Conservation (phyloP, 2,329 filamentous ascomycete species). For the Dothidotthia symphoricarpi region DNA sequence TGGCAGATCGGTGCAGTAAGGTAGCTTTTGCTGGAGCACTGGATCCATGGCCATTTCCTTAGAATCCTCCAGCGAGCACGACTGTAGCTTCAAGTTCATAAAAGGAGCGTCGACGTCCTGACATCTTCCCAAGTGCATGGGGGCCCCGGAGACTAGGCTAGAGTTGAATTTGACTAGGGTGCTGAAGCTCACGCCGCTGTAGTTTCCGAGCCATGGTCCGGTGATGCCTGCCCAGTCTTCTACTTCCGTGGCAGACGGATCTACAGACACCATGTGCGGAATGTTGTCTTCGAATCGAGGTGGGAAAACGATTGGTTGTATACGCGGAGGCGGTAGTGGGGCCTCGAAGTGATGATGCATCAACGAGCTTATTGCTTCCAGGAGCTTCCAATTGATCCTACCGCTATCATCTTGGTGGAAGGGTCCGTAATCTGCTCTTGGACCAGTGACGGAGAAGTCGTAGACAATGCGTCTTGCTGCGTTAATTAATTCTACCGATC, state of each 20-base stretch:
- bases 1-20: conserved; percentile 21
- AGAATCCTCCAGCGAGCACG: conserved; percentile 5
- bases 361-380: conserved; percentile 22
- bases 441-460: conserved; percentile 19
- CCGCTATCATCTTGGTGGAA: conserved; percentile 16
- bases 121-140: conserved; percentile 11
- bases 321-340: conserved; percentile 4
- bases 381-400: conserved; percentile 16
- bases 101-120: conserved; percentile 19
- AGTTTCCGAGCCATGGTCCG: conserved; percentile 20
- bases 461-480: conserved; percentile 21
- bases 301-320: conserved; percentile 12
- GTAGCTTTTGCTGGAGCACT: conserved; percentile 16
- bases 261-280: conserved; percentile 6
- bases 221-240: conserved; percentile 24
- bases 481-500: conserved; percentile 12
- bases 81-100: conserved; percentile 17
- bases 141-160: conserved; percentile 12
- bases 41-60: conserved; percentile 16
- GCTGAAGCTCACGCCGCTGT: conserved; percentile 24
- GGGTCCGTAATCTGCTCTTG: conserved; percentile 19
- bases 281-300: conserved; percentile 16
- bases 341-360: conserved; percentile 6
- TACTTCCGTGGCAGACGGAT: conserved; percentile 1
- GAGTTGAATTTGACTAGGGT: conserved; percentile 24